A percentile compares a stretch with the other conserved stretches of the same genome.
Evolutionary conservation across 1,284 basidiomycete species (phyloP).

Genomic region (Meripilus lineatus): DNA sequence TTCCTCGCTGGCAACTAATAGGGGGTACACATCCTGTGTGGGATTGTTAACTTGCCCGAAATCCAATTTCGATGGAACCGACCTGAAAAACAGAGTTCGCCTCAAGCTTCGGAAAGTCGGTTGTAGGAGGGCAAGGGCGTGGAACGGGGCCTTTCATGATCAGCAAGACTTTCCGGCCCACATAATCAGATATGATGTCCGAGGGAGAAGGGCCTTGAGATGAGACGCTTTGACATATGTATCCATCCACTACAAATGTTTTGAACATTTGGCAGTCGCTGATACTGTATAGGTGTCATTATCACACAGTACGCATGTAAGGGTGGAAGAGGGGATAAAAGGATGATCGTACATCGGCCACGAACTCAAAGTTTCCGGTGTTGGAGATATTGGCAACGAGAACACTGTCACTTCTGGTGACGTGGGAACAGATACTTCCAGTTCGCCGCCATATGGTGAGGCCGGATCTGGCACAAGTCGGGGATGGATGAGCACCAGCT

Average conservation of each 20-base stretch:
- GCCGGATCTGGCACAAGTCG: constrained; percentile 41
- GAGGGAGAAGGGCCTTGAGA: constrained; percentile 37
- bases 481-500: constrained; percentile 69
- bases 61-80: neutral
- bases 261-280: constrained; percentile 49
- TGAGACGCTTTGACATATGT: constrained; percentile 45
- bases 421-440: constrained; percentile 55
- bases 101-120: constrained; percentile 49
- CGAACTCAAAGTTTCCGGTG: constrained; percentile 36
- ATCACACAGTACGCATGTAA: neutral
- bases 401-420: constrained; percentile 52
- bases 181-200: constrained; percentile 50
- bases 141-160: constrained; percentile 59
- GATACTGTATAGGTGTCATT: constrained; percentile 34
- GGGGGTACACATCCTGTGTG: constrained; percentile 67
- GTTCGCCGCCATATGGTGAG: constrained; percentile 40
- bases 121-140: constrained; percentile 47
- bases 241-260: constrained; percentile 50
- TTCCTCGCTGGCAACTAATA: constrained; percentile 63
- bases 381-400: constrained; percentile 52
- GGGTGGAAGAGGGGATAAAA: neutral
- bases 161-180: constrained; percentile 55
- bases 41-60: neutral
- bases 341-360: constrained; percentile 51
- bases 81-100: constrained; percentile 58